Base-by-base conservation (phyloP, 192 early-diverging fungal species). In the Coemansia sp. region DNA sequence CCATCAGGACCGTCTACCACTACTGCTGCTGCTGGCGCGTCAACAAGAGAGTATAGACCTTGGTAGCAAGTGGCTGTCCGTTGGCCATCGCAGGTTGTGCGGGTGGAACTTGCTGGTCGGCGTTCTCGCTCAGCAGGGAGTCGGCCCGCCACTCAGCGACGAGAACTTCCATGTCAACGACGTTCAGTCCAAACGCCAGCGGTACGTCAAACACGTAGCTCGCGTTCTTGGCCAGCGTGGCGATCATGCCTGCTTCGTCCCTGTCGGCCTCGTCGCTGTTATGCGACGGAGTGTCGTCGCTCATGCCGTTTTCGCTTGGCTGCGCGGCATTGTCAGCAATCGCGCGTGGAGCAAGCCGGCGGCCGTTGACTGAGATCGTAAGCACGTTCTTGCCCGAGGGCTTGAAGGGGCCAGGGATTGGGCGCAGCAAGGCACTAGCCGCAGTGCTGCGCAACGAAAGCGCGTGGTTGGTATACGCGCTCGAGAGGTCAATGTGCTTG, bases 101-200 rank as follows among this genome's bases (percentile, higher is more conserved):
- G 2, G 79, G 79, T 17, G 79, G 79, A 17, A 81, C 79, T 42
- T 76, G 79, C 65, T 81, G 79, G 64, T 81, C 79, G 45, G 49
- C 25, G 56, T 40, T 36, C 5, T 81, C 79, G 46, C 43, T 43
- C 32, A 68, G 31, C 31, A 67, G 41, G 12, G 60, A 19, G 4
- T 73, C 73, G 1, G 70, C 54, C 19, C 43, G 49, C 79, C 79
- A 81, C 49, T 81, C 79, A 2, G 59, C 20, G 3, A 60, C 66
- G 25, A 68, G 36, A n/a, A 65, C 66, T 49, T 81, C 79, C 10
- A 76, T 66, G 24, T 73, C 69, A 1, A 81, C 32, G 17, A 69
- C 39, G 54, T 81, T 81, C 68, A 73, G 63, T 7, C 79, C 79
- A 2, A 35, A 15, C n/a, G 65, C 63, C 17, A 82, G 59, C 7